Base-by-base conservation (phyloP, 805 yeast genomes). In the Ogataea trehalophila region DNA sequence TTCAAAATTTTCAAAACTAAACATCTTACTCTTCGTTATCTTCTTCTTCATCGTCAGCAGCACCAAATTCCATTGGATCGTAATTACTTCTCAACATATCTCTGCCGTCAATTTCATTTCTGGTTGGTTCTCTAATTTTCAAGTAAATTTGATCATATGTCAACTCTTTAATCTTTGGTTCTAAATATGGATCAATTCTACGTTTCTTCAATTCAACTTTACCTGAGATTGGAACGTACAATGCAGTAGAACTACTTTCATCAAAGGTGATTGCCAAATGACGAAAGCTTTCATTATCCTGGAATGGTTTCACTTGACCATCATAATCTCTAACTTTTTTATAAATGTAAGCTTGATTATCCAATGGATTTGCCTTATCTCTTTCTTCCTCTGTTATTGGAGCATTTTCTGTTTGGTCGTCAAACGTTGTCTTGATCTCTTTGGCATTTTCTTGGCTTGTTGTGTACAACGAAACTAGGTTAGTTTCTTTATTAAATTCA, bases 181-280 rank as follows among this genome's bases (percentile, higher is more conserved):
- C 77, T 53, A 80, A 68, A 45, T 72, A 76, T 41, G 80, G 73
- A 36, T 80, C 83, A 14, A 89, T 80, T 66, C 97, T 81, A 63
- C 95, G 82, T 63, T 92, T 85, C 70, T 87, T 89, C 62, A 94
- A 79, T 55, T 85, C 94, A 39, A 88, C 75, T 56, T 84, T 81
- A 34, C 91, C 89, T 14, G 77, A 71, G 16, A 92, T 70, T 8
- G 97, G 96, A 49, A 85, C 80, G 63, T 85, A 94, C 57, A 76
- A 78, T 3, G 89, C 95, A 8, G 79, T 73, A 23, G 72, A 68
- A 33, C 78, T 67, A 41, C 76, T 77, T 44, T 72, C 75, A 41
- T 74, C 79, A 55, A 87, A 79, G 39, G 81, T 77, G 41, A 91
- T 69, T 1, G 85, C 81, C 52, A 91, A 64, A 66, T 91, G 96